Evolutionary conservation across 805 yeast species (phyloP).

Genomic region (Myxozyma nipponensis): DNA sequence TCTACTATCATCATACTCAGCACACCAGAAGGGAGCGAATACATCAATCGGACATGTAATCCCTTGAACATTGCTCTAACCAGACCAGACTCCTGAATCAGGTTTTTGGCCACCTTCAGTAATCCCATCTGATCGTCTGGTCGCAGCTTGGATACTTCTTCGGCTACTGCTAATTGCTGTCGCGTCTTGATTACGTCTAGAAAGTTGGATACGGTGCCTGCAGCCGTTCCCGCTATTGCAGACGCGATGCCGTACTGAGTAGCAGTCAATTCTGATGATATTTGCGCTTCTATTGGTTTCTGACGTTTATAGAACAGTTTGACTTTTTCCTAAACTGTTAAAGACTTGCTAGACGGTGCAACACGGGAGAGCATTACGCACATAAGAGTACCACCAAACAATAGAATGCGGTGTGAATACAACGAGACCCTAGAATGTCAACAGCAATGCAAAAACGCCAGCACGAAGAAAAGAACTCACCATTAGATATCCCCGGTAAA

Average conservation of each 20-base stretch:
- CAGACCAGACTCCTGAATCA: conserved; percentile 39
- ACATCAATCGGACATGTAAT: conserved; percentile 38
- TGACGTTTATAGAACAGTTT: conserved; percentile 7
- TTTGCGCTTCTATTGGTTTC: not conserved
- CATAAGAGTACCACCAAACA: conserved; percentile 44
- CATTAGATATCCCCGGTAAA: conserved; percentile 67
- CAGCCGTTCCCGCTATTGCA: conserved; percentile 38
- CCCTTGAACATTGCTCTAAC: conserved; percentile 39
- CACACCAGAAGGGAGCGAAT: conserved; percentile 42
- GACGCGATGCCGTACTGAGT: conserved; percentile 33
- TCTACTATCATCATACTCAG: conserved; percentile 43
- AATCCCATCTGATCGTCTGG: conserved; percentile 41
- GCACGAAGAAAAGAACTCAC: conserved; percentile 4
- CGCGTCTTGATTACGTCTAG: conserved; percentile 44
- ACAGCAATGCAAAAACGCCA: not conserved
- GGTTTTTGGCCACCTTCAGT: conserved; percentile 36
- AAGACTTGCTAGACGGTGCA: not conserved
- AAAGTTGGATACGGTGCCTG: conserved; percentile 40
- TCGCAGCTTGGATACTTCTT: conserved; percentile 39
- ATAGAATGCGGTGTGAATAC: conserved; percentile 44
- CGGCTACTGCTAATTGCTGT: conserved; percentile 44
- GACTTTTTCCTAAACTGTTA: not conserved
- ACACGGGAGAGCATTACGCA: conserved; percentile 16
- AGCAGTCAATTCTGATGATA: conserved; percentile 10
- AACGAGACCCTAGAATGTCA: conserved; percentile 34